Evolutionary conservation across 306 rosid genomes (phyloP), one percentile per base, ranked within the genome.

Genomic region (cucumber (Cucumis sativus)): DNA sequence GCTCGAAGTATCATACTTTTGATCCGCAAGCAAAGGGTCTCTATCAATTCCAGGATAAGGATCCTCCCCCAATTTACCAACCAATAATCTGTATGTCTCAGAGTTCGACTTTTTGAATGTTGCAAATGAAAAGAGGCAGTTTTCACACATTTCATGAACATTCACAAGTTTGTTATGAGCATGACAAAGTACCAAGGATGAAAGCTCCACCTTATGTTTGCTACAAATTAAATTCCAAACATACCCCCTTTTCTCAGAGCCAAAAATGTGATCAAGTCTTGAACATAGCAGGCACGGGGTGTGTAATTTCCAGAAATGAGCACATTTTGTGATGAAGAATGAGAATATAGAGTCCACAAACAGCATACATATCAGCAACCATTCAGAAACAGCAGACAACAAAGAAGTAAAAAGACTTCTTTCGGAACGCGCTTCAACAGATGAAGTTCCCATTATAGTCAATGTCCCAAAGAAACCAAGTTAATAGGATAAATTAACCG

Each of bases 221-320:
- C 79, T 33, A 80, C 99, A 95, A 78, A 95, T 87, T 81, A 95
- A 81, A 70, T 87, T 85, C 88, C 90, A 85, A 81, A 80, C 78
- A 76, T 89, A 89, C 45, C 93, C 96, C 23, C 7, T 59, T 80
- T 80, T 89, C 77, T 92, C 83, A 68, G 84, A 76, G 69, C 92
- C 90, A 17, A 92, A 88, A 71, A 92, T 81, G 79, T 95, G 98
- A 88, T 95, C 99, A 23, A 95, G 92, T 78, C 99, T 91, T 4
- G 99, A 95, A 88, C 99, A 95, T 45, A 95, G 80, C 25, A 92
- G 54, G 78, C 99, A 95, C 1, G 99, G 99, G 6, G 76, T 58
- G 86, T 72, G 85, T 84, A 95, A 81, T 83, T 88, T 86, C 78
- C 89, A 91, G 76, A 67, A 82, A 55, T 68, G 63, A 80, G 99